Conservation (phyloP, 331 rosid genomes). For the Cucumis variabilis region DNA sequence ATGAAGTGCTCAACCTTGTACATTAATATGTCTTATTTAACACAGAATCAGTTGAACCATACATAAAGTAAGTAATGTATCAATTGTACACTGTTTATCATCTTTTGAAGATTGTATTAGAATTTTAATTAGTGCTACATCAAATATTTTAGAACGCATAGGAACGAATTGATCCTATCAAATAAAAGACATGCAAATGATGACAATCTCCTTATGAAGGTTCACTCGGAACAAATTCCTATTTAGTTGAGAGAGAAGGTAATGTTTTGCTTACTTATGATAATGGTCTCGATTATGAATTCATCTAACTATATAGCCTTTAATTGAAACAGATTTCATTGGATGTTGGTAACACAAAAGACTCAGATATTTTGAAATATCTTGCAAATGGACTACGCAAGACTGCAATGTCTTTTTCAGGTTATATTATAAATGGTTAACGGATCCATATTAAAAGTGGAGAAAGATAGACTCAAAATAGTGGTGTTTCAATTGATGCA, state of each 20-base stretch:
- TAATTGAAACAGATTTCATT: background rate
- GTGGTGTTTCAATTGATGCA: slow-evolving; percentile 16
- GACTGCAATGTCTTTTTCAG: background rate
- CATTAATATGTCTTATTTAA: background rate
- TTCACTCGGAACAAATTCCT: background rate
- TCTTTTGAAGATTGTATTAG: no score
- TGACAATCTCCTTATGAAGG: background rate
- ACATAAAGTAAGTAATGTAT: background rate
- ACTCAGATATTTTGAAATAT: background rate
- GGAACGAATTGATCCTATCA: background rate
- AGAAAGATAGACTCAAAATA: background rate
- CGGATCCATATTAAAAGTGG: background rate
- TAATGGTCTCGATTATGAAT: background rate
- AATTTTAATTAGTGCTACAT: no score
- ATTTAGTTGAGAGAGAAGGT: background rate
- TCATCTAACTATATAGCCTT: background rate
- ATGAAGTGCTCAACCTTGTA: background rate
- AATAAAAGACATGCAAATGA: background rate
- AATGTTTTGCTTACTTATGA: background rate
- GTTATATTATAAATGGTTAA: slow-evolving; percentile 20
- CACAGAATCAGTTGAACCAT: background rate
- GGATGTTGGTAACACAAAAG: background rate
- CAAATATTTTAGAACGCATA: no score
- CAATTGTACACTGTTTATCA: no score
- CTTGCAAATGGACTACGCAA: background rate